A percentile compares a stretch with the other conserved stretches of the same genome.
phyloP scores from a whole-genome alignment of 164 flowering plant species.

The Berberis thunbergii region DNA sequence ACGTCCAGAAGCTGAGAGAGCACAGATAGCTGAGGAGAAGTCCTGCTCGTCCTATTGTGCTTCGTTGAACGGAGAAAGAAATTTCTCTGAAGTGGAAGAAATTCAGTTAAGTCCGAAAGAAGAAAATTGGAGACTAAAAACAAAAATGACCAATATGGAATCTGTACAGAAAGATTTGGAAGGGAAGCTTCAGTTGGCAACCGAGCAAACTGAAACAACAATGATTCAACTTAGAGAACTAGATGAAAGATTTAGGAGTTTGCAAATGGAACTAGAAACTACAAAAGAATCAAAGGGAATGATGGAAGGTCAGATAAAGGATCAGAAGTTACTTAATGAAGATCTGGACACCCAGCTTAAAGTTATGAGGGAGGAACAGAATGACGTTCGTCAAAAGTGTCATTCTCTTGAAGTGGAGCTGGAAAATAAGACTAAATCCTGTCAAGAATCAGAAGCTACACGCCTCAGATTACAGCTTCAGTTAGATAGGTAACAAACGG shows the following conservation, averaged over 20 bases:
- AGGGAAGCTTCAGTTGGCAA: constrained; percentile 29
- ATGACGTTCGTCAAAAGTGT: constrained; percentile 48
- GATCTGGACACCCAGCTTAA: constrained; percentile 74
- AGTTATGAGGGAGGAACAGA: constrained; percentile 44
- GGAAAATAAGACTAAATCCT: constrained; percentile 55
- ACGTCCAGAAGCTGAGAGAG: constrained; percentile 10
- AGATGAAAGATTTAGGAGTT: constrained; percentile 25
- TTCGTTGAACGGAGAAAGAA: constrained; percentile 13
- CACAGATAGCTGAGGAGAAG: constrained; percentile 10
- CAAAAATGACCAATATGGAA: constrained; percentile 28
- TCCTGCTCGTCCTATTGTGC: constrained; percentile 6
- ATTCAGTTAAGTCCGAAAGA: constrained; percentile 23
- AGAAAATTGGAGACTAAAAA: constrained; percentile 33
- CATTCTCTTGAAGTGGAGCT: constrained; percentile 65
- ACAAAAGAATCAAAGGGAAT: constrained; percentile 35
- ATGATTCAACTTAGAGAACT: constrained; percentile 37
- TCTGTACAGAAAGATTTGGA: constrained; percentile 34
- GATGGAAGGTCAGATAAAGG: constrained; percentile 57
- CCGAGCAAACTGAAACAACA: constrained; percentile 22
- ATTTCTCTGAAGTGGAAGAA: constrained; percentile 14
- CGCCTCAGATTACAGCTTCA: constrained; percentile 87
- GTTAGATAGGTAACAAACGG: constrained; percentile 58
- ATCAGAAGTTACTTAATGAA: constrained; percentile 50
- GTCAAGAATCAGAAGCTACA: constrained; percentile 68
- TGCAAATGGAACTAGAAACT: constrained; percentile 32